phyloP scores from a whole-genome alignment of 2,329 filamentous ascomycete genomes.

The Nemania diffusa region DNA sequence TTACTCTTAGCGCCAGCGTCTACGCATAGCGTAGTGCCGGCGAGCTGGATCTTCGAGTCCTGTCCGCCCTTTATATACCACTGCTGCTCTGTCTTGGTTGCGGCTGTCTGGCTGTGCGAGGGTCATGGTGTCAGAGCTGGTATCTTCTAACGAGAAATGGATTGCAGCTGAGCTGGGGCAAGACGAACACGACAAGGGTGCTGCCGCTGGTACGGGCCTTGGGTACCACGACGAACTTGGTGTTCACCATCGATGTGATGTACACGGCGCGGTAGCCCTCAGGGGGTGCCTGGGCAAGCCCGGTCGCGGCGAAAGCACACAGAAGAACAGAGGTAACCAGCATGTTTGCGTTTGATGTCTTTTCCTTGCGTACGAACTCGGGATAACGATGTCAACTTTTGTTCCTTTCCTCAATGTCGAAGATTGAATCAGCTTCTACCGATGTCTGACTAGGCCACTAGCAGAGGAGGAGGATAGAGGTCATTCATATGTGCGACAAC shows the following conservation, averaged over 20 bases:
- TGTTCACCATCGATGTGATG: slow-evolving; percentile 54
- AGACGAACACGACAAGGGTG: slow-evolving; percentile 52
- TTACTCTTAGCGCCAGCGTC: slow-evolving; percentile 52
- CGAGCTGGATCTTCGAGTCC: slow-evolving; percentile 52
- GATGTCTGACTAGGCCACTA: slow-evolving; percentile 1
- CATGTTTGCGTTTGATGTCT: slow-evolving; percentile 44
- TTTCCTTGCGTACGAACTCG: neutral
- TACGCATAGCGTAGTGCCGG: slow-evolving; percentile 53
- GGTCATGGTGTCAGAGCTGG: slow-evolving; percentile 1
- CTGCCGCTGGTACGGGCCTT: slow-evolving; percentile 46
- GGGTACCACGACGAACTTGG: slow-evolving; percentile 56
- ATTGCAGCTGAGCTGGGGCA: neutral
- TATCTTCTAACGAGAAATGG: neutral
- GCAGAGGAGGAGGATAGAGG: slow-evolving; percentile 11
- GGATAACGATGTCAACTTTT: neutral
- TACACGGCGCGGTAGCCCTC: slow-evolving; percentile 53
- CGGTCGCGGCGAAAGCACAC: slow-evolving; percentile 50
- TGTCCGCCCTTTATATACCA: slow-evolving; percentile 53
- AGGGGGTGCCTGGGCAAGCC: slow-evolving; percentile 51
- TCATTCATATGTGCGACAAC: slow-evolving; percentile 25
- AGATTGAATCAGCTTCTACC: slow-evolving; percentile 9
- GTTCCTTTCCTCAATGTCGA: neutral
- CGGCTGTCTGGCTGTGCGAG: slow-evolving; percentile 47
- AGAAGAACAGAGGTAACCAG: slow-evolving; percentile 44
- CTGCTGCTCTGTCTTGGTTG: slow-evolving; percentile 52